These are phyloP conservation scores for Starmerella sirachaensis DNA, from an alignment of 805 yeast genomes.

Conservation along the genomic window DNA sequence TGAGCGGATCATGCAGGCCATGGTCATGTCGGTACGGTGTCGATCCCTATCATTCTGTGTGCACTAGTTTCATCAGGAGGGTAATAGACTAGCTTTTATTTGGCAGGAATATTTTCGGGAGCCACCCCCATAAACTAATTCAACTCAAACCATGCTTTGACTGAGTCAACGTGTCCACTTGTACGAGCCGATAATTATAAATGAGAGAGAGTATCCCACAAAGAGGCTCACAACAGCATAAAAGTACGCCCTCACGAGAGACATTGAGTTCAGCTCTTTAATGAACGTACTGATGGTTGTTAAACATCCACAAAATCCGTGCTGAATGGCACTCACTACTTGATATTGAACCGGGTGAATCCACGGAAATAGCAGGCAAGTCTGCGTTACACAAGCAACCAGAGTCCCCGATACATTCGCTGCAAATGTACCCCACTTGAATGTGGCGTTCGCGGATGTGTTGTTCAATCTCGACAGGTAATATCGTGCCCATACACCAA, in stretches of 20 bases:
- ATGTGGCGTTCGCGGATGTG: slow-evolving; percentile 23
- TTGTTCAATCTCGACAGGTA: slow-evolving; percentile 41
- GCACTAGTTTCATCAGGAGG: no score
- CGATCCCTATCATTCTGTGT: no score
- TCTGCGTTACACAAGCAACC: slow-evolving; percentile 34
- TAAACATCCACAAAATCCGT: slow-evolving; percentile 60
- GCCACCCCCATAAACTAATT: no score
- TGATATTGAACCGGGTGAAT: slow-evolving; percentile 29
- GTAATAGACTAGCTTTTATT: no score
- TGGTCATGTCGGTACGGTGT: no score
- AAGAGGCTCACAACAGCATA: slow-evolving; percentile 43
- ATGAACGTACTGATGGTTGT: slow-evolving; percentile 72
- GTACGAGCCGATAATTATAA: slow-evolving; percentile 60
- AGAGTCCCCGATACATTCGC: slow-evolving; percentile 40
- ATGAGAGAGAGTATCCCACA: slow-evolving; percentile 37
- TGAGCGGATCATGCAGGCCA: no score
- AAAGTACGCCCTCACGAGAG: slow-evolving; percentile 31
- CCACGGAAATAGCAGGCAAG: slow-evolving; percentile 37
- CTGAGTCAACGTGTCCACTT: slow-evolving; percentile 42
- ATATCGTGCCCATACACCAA: slow-evolving; percentile 53
- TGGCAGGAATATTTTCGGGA: no score
- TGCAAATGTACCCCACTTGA: slow-evolving; percentile 45
- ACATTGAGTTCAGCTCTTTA: slow-evolving; percentile 43
- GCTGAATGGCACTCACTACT: slow-evolving; percentile 41
- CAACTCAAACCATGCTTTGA: no score